These are phyloP conservation scores for Stenocarpella maydis DNA, from an alignment of 2,329 filamentous ascomycete species.

Conservation along the genomic window DNA sequence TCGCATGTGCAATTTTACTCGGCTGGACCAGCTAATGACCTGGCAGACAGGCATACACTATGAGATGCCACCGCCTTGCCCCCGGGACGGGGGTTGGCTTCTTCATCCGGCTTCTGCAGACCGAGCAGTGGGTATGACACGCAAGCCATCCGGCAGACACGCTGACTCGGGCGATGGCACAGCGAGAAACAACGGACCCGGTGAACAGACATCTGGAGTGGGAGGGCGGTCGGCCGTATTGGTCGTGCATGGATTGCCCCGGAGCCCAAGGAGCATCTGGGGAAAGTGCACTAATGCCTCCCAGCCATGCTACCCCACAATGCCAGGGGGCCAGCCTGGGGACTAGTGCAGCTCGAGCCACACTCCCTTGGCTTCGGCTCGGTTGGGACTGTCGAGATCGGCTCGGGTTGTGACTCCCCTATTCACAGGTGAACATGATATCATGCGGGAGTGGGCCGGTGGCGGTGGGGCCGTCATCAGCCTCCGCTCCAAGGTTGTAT, in stretches of 20 bases:
- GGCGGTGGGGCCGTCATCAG: too few relatives aligned
- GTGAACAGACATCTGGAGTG: too few relatives aligned
- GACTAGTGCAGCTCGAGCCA: slow-evolving; percentile 10
- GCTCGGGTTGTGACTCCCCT: background rate
- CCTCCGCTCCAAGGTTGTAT: too few relatives aligned
- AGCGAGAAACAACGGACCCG: background rate
- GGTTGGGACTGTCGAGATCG: slow-evolving; percentile 3
- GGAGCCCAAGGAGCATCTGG: background rate
- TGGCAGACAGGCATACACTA: background rate
- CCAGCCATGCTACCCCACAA: background rate
- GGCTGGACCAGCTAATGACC: background rate
- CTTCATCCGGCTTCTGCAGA: background rate
- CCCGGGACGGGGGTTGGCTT: background rate
- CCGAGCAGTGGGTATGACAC: background rate
- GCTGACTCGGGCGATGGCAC: background rate
- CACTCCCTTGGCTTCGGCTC: slow-evolving; percentile 1
- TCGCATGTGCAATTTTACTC: background rate
- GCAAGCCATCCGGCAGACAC: background rate
- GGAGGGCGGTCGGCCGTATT: too few relatives aligned
- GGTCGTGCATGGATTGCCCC: background rate
- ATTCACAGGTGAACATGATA: background rate
- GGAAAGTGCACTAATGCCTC: too few relatives aligned
- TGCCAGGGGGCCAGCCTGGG: background rate
- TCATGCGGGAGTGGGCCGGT: too few relatives aligned
- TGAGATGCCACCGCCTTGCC: slow-evolving; percentile 3